Conservation (phyloP, 2,329 filamentous ascomycete species). For the Colletotrichum sojae region DNA sequence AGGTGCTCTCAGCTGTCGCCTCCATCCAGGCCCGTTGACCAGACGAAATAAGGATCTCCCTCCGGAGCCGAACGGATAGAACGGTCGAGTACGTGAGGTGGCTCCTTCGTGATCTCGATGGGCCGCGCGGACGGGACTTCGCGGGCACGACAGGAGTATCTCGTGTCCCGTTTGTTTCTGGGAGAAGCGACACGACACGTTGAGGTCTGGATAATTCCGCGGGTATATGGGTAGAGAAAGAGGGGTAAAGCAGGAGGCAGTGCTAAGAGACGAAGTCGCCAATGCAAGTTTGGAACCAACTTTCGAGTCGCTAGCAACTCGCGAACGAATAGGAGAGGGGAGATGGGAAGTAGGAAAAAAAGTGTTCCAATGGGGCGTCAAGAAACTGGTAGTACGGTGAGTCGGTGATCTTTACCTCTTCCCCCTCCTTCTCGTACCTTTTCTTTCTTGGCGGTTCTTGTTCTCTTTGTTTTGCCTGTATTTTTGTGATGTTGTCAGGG, state of each 20-base stretch:
- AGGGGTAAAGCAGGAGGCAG: slow-evolving; percentile 14
- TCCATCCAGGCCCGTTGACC: slow-evolving; percentile 2
- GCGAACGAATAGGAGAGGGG: slow-evolving; percentile 19
- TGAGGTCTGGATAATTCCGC: background rate
- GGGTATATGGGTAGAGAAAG: background rate
- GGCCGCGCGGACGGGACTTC: slow-evolving; percentile 15
- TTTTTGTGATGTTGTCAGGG: background rate
- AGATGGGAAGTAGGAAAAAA: background rate
- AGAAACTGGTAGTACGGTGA: slow-evolving; percentile 27
- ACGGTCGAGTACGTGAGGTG: background rate
- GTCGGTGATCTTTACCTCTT: slow-evolving; percentile 23
- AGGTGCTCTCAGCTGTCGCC: no score
- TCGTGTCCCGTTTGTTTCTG: background rate
- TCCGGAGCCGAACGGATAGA: slow-evolving; percentile 12
- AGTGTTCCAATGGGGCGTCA: slow-evolving; percentile 7
- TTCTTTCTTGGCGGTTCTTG: background rate
- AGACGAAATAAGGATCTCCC: background rate
- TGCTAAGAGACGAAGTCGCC: slow-evolving; percentile 8
- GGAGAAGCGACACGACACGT: background rate
- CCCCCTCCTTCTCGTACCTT: background rate
- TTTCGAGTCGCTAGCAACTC: slow-evolving; percentile 26
- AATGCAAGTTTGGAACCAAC: slow-evolving; percentile 29
- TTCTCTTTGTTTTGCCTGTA: no score
- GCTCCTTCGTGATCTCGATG: background rate
- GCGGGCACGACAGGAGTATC: background rate